Base-by-base conservation (phyloP, 192 early-diverging fungal species). In the Backusella parvicylindrica region DNA sequence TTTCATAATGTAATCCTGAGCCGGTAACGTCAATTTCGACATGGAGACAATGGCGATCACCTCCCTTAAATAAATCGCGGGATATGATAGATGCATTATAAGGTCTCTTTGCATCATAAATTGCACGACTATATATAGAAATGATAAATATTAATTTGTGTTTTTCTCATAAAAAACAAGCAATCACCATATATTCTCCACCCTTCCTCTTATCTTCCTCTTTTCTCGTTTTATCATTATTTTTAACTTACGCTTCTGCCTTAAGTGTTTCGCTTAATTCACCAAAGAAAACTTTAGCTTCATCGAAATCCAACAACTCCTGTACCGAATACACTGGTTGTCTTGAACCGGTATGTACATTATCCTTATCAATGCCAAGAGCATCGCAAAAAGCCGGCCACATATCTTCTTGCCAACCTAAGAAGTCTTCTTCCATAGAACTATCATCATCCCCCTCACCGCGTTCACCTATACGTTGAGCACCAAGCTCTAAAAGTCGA, bases 381-480 rank as follows among this genome's bases (percentile, higher is more conserved):
- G 87, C 87, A 41, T 91, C 92, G 71, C 89, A 89, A 43, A 95
- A 86, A 60, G 85, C 85, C 33, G 88, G 90, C 86, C 96, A 86
- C 71, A 92, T 88, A 38, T 88, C 86, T 6, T 93, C 91, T 86
- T 97, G 95, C 98, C 98, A 99, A 60, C 89, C 87, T 35, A 95
- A 77, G 79, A 95, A 99, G 79, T 99, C 96, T 63, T 97, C 98
- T 80, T 99, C 98, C 64, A 98, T 82, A 69, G 92, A 94, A 43
- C 86, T 86, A 80, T 99, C 96, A 78, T 99, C 98, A 86, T 99
- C 98, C 64, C 98, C 98, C 82, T 97, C 96, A 40, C 98, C 98
- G 49, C 86, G 83, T 71, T 88, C 87, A 50, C 91, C 92, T 53
- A 98, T 75, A 11, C 92, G 86, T 21, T 73, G 80, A 6, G 92